Percentiles rank a stretch among this genome's conserved stretches.
These are phyloP conservation scores for Cercophora newfieldiana DNA, from an alignment of 495 filamentous ascomycete species.

Conservation along the genomic window DNA sequence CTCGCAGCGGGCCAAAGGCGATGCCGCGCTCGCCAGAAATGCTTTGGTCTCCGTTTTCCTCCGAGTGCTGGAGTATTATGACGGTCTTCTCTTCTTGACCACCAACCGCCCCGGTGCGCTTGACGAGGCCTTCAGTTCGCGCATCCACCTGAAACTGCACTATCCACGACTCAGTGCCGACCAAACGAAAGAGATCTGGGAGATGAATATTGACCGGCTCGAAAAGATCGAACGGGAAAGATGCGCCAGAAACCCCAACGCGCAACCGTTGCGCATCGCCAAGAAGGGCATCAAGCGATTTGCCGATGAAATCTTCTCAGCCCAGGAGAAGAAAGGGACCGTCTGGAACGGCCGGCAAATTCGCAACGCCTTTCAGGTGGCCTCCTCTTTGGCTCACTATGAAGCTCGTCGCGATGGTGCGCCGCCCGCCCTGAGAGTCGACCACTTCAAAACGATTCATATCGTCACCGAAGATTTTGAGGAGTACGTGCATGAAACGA, in stretches of 20 bases:
- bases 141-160: constrained; percentile 51
- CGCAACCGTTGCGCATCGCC: constrained; percentile 17
- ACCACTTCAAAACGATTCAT: constrained; percentile 24
- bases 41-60: constrained; percentile 56
- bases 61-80: constrained; percentile 58
- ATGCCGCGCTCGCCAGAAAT: constrained; percentile 45
- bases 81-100: constrained; percentile 57
- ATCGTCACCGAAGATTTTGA: constrained; percentile 23
- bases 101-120: constrained; percentile 54
- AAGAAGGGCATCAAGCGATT: constrained; percentile 17
- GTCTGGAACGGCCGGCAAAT: constrained; percentile 54
- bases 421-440: constrained; percentile 14
- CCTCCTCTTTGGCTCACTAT: constrained; percentile 53
- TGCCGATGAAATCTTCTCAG: constrained; percentile 10
- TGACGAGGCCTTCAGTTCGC: constrained; percentile 55
- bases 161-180: constrained; percentile 38
- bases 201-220: constrained; percentile 33
- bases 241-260: constrained; percentile 30
- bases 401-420: constrained; percentile 36
- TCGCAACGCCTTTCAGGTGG: constrained; percentile 46
- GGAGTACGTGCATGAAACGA: constrained; percentile 18
- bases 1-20: constrained; percentile 44
- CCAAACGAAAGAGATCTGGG: constrained; percentile 36
- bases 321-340: constrained; percentile 43
- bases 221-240: constrained; percentile 6